Evolutionary conservation across 192 early-diverging fungal species (phyloP), one percentile per base, ranked within the genome.

Genomic region (Coemansia sp.): DNA sequence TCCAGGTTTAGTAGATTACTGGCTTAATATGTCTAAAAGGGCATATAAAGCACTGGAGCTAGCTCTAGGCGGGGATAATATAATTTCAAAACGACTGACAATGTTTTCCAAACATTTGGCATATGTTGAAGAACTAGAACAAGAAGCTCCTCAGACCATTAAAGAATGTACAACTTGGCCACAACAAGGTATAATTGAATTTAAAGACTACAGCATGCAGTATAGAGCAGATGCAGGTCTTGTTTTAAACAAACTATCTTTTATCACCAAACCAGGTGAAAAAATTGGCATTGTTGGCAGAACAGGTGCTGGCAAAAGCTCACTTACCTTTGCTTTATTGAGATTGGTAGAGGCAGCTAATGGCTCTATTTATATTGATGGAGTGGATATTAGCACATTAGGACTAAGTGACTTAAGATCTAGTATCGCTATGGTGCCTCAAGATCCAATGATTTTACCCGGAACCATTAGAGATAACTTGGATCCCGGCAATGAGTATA

Each of bases 401-500:
- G 82, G 82, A 30, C 58, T 85, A 18, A 49, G 64, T 11, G 69
- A 85, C 32, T 47, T 85, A 45, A 49, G 84, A 15, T 66, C 78
- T 0, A 62, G 58, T 9, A 60, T 86, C 26, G 76, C 75, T n/a
- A 80, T 87, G 40, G 81, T 86, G 14, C 84, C 85, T 4, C 84
- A 86, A 59, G 87, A 89, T 40, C 87, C 87, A 0, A 71, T 80
- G 15, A 40, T 88, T 10, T 84, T 88, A 48, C 75, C 71, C 40
- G 87, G 87, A n/a, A 82, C 85, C 1, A 61, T 89, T 36, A 74
- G 88, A 2, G 68, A 79, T 48, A 90, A 90, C 58, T 58, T 90
- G 30, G 87, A 90, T 53, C 87, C 87, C 11, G 60, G 71, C 37
- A n/a, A 50, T 11, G 44, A 60, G 20, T 76, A 85, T 50, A 53